Conservation (phyloP, 2,329 filamentous ascomycete genomes). For the Arthrobotrys sinensis region DNA sequence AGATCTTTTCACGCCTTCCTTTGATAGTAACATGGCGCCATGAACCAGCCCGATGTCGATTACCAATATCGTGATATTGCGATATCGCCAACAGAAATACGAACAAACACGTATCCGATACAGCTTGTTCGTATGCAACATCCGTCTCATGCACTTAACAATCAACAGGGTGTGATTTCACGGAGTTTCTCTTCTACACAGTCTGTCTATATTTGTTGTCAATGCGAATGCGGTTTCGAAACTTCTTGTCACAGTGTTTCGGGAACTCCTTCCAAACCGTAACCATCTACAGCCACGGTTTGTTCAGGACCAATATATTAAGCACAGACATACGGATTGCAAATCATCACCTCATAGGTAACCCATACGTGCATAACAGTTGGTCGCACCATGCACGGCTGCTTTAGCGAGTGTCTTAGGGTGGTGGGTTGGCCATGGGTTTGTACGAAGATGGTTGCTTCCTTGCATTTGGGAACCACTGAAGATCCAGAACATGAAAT, state of each 20-base stretch:
- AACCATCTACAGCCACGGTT: constrained; percentile 4
- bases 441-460: constrained; percentile 20
- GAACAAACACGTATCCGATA: constrained; percentile 18
- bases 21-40: constrained; percentile 36
- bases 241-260: constrained; percentile 17
- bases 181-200: not conserved
- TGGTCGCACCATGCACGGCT: constrained; percentile 39
- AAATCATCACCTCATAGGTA: constrained; percentile 49
- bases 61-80: constrained; percentile 11
- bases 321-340: constrained; percentile 40
- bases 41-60: constrained; percentile 35
- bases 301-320: constrained; percentile 18
- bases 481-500: constrained; percentile 6
- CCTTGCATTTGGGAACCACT: constrained; percentile 15
- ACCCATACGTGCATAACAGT: constrained; percentile 34
- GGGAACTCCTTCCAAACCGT: constrained; percentile 25
- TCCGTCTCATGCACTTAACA: not conserved
- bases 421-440: constrained; percentile 30
- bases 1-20: constrained; percentile 14
- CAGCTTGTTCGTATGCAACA: constrained; percentile 2
- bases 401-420: constrained; percentile 45
- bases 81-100: constrained; percentile 5
- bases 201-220: constrained; percentile 3
- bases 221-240: constrained; percentile 23
- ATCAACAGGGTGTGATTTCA: constrained; percentile 22